Percentiles rank a stretch among this genome's conserved stretches.
Evolutionary conservation across 2,329 filamentous ascomycete genomes (phyloP).

Genomic region (Fusarium redolens): DNA sequence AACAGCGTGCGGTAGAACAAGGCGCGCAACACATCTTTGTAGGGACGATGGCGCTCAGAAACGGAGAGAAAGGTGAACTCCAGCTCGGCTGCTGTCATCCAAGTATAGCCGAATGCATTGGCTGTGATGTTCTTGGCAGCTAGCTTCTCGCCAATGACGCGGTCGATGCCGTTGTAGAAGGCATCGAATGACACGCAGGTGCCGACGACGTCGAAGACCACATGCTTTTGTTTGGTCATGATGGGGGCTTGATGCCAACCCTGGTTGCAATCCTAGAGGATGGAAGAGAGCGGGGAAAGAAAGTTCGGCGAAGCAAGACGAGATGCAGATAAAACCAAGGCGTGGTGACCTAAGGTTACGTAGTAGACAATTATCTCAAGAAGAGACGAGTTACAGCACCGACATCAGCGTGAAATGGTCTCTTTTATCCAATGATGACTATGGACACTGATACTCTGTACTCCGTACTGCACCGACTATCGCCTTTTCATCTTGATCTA

Average conservation of each 20-base stretch:
- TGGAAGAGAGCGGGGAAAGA: not conserved
- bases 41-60: conserved; percentile 33
- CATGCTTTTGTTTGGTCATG: conserved; percentile 9
- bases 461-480: not conserved
- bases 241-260: not conserved
- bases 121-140: not conserved
- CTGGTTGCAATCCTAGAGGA: not conserved
- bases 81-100: conserved; percentile 8
- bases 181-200: conserved; percentile 2
- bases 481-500: not conserved
- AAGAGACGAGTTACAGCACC: not conserved
- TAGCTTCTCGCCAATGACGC: not conserved
- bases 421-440: conserved; percentile 10
- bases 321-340: not conserved
- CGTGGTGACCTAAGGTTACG: not conserved
- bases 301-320: not conserved
- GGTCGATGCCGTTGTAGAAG: not conserved
- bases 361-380: not conserved
- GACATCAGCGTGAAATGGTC: not conserved
- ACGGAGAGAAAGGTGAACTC: conserved; percentile 9
- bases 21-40: conserved; percentile 45
- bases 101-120: conserved; percentile 6
- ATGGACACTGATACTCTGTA: not conserved
- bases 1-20: not conserved
- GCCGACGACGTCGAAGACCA: conserved; percentile 4